These are phyloP conservation scores for Blastobotrys malaysiensis DNA, from an alignment of 1,139 yeast species.

Conservation along the genomic window DNA sequence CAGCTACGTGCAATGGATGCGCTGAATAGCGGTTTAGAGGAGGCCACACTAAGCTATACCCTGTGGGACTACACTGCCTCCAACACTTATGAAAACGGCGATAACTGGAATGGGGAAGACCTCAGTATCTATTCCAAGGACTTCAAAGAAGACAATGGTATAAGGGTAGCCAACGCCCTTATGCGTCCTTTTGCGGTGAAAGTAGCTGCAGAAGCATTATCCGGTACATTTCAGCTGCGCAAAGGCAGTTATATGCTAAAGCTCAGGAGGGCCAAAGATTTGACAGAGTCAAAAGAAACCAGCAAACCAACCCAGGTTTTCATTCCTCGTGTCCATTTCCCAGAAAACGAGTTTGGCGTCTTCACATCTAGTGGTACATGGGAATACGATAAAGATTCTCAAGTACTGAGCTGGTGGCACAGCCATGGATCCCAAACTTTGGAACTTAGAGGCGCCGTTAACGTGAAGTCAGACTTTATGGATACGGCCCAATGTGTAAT, in stretches of 20 bases:
- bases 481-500: conserved; percentile 18
- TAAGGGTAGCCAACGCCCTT: not conserved
- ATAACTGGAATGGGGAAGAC: conserved; percentile 89
- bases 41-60: conserved; percentile 63
- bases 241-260: not conserved
- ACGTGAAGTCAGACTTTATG: conserved; percentile 14
- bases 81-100: conserved; percentile 81
- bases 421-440: conserved; percentile 27
- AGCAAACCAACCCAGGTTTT: conserved; percentile 50
- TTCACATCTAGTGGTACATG: conserved; percentile 53
- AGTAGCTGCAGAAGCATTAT: not conserved
- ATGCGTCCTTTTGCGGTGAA: not conserved
- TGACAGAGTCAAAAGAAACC: conserved; percentile 7
- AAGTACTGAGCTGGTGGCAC: conserved; percentile 66
- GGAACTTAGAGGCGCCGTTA: conserved; percentile 21
- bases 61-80: conserved; percentile 78
- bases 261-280: not conserved
- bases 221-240: not conserved
- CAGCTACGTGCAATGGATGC: conserved; percentile 87
- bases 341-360: conserved; percentile 42
- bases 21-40: conserved; percentile 69
- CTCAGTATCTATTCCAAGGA: conserved; percentile 50
- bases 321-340: conserved; percentile 68
- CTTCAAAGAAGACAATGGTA: conserved; percentile 10
- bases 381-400: conserved; percentile 45